Evolutionary conservation across 805 yeast genomes (phyloP).

Genomic region (Cyberlindnera euphorbiiphila): DNA sequence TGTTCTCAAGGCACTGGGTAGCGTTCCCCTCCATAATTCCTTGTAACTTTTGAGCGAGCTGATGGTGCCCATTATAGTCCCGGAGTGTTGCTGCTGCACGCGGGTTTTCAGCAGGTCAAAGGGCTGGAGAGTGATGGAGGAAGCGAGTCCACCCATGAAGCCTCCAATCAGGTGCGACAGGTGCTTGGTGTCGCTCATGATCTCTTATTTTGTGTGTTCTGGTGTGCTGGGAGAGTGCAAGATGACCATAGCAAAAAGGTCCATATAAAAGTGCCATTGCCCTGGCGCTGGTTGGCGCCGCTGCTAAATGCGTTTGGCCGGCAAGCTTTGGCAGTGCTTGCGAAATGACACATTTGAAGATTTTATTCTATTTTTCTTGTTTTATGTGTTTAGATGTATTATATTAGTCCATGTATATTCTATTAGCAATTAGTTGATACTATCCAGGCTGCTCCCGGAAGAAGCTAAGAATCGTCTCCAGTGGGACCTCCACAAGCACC

Average conservation of each 20-base stretch:
- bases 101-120: conserved; percentile 86
- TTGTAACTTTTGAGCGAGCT: conserved; percentile 37
- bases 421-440: no score
- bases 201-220: background rate
- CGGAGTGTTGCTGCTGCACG: conserved; percentile 55
- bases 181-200: conserved; percentile 18
- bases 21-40: conserved; percentile 87
- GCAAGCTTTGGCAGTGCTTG: no score
- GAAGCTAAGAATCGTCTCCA: conserved; percentile 3
- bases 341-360: no score
- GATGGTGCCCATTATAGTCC: conserved; percentile 32
- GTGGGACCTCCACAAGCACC: conserved; percentile 6
- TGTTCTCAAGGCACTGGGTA: conserved; percentile 87
- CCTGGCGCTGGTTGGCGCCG: no score
- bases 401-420: no score
- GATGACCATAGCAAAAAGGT: no score
- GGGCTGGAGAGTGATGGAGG: conserved; percentile 82
- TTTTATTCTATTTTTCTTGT: no score
- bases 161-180: conserved; percentile 70
- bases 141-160: conserved; percentile 76
- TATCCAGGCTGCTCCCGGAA: background rate
- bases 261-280: no score
- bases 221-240: no score
- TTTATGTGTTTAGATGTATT: no score
- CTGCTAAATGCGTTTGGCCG: no score